Conservation (phyloP, 352 stramenopile genomes). For the Plasmopara viticola region DNA sequence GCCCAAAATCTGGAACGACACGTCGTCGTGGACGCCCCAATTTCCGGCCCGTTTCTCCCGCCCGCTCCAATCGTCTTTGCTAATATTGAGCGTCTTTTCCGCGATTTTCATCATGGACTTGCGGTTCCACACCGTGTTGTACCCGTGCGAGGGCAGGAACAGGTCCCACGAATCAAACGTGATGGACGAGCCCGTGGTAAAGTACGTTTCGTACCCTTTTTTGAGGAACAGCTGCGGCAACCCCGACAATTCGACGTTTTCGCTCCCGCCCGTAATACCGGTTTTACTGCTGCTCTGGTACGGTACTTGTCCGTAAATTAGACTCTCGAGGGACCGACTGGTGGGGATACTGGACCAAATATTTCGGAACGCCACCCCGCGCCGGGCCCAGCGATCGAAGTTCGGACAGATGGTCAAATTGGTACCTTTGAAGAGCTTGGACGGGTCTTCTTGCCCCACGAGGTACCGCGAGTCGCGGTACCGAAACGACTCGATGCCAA, state of each 20-base stretch:
- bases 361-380: slow-evolving; percentile 4
- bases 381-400: slow-evolving; percentile 6
- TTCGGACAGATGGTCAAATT: slow-evolving; percentile 6
- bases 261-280: slow-evolving; percentile 5
- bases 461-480: slow-evolving; percentile 6
- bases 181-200: slow-evolving; percentile 4
- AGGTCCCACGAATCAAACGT: slow-evolving; percentile 1
- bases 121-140: slow-evolving; percentile 1
- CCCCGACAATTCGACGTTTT: neutral
- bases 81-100: slow-evolving; percentile 5
- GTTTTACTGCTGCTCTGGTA: slow-evolving; percentile 3
- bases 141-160: slow-evolving; percentile 4
- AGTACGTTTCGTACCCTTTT: slow-evolving; percentile 9
- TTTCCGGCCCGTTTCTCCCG: neutral
- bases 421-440: slow-evolving; percentile 6
- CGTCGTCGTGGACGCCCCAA: slow-evolving; percentile 4
- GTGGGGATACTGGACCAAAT: slow-evolving; percentile 10
- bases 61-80: neutral
- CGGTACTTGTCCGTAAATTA: slow-evolving; percentile 4
- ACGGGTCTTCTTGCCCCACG: slow-evolving; percentile 1
- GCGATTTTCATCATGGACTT: slow-evolving; percentile 5
- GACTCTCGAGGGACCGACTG: slow-evolving; percentile 5
- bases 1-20: slow-evolving; percentile 1
- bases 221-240: slow-evolving; percentile 3
- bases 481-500: slow-evolving; percentile 5